Percentiles rank a stretch among this genome's conserved stretches.
phyloP scores from a whole-genome alignment of 2,329 filamentous ascomycete species.

The Cladosporium sp. region DNA sequence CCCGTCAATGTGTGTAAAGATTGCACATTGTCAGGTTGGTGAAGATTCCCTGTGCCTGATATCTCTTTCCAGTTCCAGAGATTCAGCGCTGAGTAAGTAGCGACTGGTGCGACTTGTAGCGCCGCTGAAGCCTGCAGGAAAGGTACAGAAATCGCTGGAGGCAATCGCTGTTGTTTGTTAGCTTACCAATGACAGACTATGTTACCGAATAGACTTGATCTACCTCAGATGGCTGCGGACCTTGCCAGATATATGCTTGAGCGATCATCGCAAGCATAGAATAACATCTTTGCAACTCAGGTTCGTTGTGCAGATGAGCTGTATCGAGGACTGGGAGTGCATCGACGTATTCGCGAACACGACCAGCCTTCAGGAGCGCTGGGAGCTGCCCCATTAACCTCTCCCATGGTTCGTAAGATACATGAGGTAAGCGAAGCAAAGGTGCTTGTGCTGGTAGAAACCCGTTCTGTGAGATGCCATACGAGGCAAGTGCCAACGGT shows the following conservation, averaged over 20 bases:
- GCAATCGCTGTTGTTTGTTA: conserved; percentile 51
- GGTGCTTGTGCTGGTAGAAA: conserved; percentile 81
- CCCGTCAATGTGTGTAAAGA: conserved; percentile 88
- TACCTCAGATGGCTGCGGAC: conserved; percentile 60
- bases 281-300: conserved; percentile 88
- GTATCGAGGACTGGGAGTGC: conserved; percentile 77
- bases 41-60: conserved; percentile 65
- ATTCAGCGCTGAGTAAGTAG: conserved; percentile 85
- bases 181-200: neutral
- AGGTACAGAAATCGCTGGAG: conserved; percentile 76
- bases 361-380: conserved; percentile 72
- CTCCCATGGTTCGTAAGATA: conserved; percentile 94
- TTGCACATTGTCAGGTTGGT: conserved; percentile 79
- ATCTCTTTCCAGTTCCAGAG: conserved; percentile 96
- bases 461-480: conserved; percentile 49
- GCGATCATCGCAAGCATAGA: conserved; percentile 71
- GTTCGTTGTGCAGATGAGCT: conserved; percentile 70
- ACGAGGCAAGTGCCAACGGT: conserved; percentile 19
- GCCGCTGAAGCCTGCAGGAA: conserved; percentile 67
- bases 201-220: neutral
- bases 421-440: conserved; percentile 73
- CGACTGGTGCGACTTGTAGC: conserved; percentile 83
- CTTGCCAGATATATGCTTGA: conserved; percentile 87
- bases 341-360: conserved; percentile 73
- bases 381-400: conserved; percentile 76